Evolutionary conservation across 2,329 filamentous ascomycete species (phyloP), one percentile per base, ranked within the genome.

Genomic region (Coniochaeta sp.): DNA sequence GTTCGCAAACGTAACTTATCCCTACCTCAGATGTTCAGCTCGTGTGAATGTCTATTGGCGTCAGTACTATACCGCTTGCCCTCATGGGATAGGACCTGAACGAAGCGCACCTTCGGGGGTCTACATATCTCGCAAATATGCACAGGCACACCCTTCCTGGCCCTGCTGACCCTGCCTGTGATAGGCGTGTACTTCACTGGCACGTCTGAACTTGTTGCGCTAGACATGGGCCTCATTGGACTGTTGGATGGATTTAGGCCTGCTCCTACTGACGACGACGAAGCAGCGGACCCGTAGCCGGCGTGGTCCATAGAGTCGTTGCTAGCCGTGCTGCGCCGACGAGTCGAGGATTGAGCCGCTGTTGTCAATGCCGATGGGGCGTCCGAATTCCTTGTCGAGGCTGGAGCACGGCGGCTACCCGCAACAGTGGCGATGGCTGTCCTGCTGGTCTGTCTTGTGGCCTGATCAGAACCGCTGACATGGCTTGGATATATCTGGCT

Each of bases 1-100:
- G 52, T 54, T 61, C 56, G 5, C 43, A 59, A 40, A 36, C 16
- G 3, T n/a, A n/a, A 5, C 3, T n/a, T 19, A n/a, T n/a, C 17
- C 38, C 38, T 40, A 86, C 83, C 82, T 82, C 47, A 87, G 71
- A 71, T 87, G 84, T 67, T 87, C 84, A 33, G 84, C 84, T 67
- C 84, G 76, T 14, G 83, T 86, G 63, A 87, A 87, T 1, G 81
- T 86, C 84, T 86, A 44, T 36, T 58, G 16, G 43, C 50, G 61
- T 72, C 31, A 71, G 67, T 62, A 63, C 40, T 40, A 11, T 6
- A 16, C 9, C n/a, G 16, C 33, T 22, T 36, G 38, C 38, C 56
- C 22, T 50, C 57, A 47, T 59, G 24, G 38, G 26, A 52, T 61
- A 16, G 24, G 58, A 12, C 24, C 22, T 26, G 6, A 11, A 47